phyloP scores from a whole-genome alignment of 495 filamentous ascomycete species.

The Xylaria acuta region DNA sequence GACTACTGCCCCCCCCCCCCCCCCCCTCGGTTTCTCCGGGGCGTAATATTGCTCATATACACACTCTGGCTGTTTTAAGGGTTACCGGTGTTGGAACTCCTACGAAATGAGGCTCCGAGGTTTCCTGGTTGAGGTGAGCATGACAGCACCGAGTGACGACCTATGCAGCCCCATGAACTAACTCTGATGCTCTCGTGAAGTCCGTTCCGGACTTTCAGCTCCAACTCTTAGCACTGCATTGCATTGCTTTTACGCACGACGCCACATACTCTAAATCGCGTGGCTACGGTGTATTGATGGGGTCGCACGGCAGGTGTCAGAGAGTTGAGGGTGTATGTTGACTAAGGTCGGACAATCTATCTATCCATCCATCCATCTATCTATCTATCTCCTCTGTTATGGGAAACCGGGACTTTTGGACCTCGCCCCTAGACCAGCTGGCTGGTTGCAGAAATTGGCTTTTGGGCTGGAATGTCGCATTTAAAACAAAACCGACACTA shows the following conservation, averaged over 20 bases:
- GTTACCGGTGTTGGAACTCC: background rate
- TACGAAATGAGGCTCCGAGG: background rate
- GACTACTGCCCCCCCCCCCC: background rate
- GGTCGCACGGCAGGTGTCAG: conserved; percentile 6
- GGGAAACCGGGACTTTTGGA: background rate
- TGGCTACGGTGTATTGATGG: background rate
- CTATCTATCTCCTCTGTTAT: background rate
- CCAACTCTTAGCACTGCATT: background rate
- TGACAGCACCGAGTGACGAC: conserved; percentile 8
- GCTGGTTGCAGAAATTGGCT: background rate
- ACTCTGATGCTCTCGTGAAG: conserved; percentile 11
- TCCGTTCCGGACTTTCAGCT: background rate
- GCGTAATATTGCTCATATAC: background rate
- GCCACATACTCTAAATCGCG: background rate
- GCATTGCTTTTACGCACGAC: background rate
- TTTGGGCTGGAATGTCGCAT: background rate
- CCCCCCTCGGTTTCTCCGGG: background rate
- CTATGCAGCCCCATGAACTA: conserved; percentile 6
- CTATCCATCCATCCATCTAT: no score
- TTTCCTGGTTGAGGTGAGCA: background rate
- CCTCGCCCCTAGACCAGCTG: background rate
- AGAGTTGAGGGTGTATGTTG: background rate
- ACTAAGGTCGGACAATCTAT: background rate
- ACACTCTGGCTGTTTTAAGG: background rate
- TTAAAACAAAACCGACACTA: background rate